phyloP scores from a whole-genome alignment of 306 rosid species.

The Vigna radiata region DNA sequence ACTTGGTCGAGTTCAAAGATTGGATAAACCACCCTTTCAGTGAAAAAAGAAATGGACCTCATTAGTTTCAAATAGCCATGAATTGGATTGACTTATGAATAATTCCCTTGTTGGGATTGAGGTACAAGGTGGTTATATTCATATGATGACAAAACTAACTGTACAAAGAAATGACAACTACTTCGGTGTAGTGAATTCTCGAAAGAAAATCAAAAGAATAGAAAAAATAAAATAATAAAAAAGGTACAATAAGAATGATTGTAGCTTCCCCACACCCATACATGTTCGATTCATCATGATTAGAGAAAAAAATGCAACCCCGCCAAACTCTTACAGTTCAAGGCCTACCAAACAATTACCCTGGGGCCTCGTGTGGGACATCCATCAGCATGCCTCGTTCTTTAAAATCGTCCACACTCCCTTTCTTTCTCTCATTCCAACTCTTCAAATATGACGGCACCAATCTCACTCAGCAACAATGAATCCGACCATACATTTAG shows the following conservation, averaged over 20 bases:
- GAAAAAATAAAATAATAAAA: neutral
- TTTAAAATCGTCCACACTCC: constrained; percentile 31
- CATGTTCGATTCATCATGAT: constrained; percentile 31
- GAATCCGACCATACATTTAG: constrained; percentile 30
- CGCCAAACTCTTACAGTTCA: constrained; percentile 10
- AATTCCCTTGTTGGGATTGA: constrained; percentile 7
- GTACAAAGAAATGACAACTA: constrained; percentile 26
- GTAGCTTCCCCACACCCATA: constrained; percentile 36
- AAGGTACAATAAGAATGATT: constrained; percentile 1
- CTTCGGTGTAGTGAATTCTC: constrained; percentile 24
- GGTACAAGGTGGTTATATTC: constrained; percentile 33
- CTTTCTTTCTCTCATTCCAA: constrained; percentile 36
- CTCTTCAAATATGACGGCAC: constrained; percentile 9
- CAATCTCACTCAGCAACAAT: constrained; percentile 13
- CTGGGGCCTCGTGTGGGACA: constrained; percentile 34
- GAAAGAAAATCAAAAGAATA: constrained; percentile 28
- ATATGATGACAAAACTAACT: constrained; percentile 41
- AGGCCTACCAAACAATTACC: constrained; percentile 9
- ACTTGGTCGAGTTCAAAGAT: neutral
- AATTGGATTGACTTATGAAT: constrained; percentile 28
- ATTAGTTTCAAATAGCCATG: constrained; percentile 2
- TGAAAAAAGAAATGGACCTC: neutral
- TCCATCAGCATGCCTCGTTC: constrained; percentile 35
- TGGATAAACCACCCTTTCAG: neutral
- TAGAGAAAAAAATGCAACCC: constrained; percentile 27